A percentile compares a stretch with the other conserved stretches of the same genome.
Evolutionary conservation across 1,284 basidiomycete genomes (phyloP).

Genomic region (Heliocybe sulcata): DNA sequence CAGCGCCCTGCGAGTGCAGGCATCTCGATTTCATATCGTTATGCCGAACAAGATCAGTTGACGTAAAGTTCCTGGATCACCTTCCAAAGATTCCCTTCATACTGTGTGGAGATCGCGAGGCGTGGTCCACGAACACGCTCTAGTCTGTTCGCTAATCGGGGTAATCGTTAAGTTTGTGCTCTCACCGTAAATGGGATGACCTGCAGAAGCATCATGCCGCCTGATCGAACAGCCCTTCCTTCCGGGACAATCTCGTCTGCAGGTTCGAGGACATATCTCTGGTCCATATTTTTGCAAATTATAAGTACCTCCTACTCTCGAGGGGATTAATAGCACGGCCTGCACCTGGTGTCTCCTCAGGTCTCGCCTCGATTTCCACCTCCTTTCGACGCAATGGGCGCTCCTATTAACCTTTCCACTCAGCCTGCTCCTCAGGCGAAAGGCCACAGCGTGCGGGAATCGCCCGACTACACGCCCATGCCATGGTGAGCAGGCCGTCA

Average conservation of each 20-base stretch:
- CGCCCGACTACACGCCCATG: constrained; percentile 40
- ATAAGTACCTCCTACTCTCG: not conserved
- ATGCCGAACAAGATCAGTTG: not conserved
- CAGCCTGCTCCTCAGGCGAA: not conserved
- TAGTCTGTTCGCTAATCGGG: not conserved
- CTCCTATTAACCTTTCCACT: not conserved
- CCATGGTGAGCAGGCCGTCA: constrained; percentile 16
- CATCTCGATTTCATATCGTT: not conserved
- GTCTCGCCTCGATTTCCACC: not conserved
- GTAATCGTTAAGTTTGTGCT: not conserved
- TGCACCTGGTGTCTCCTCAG: not conserved
- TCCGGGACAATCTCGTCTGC: not conserved
- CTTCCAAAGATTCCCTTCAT: not conserved
- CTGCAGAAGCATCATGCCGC: not conserved
- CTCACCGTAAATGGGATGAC: not conserved
- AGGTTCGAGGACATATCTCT: not conserved
- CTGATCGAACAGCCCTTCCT: not conserved
- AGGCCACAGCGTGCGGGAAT: constrained; percentile 23
- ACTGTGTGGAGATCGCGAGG: not conserved
- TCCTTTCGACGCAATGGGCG: not conserved
- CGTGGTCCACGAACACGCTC: not conserved
- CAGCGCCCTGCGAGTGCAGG: not conserved
- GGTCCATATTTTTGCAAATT: not conserved
- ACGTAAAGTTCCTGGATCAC: not conserved
- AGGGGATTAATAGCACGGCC: not conserved